Evolutionary conservation across 257 asterid species (phyloP), one percentile per base, ranked within the genome.

Genomic region (Solanum stenotomum): DNA sequence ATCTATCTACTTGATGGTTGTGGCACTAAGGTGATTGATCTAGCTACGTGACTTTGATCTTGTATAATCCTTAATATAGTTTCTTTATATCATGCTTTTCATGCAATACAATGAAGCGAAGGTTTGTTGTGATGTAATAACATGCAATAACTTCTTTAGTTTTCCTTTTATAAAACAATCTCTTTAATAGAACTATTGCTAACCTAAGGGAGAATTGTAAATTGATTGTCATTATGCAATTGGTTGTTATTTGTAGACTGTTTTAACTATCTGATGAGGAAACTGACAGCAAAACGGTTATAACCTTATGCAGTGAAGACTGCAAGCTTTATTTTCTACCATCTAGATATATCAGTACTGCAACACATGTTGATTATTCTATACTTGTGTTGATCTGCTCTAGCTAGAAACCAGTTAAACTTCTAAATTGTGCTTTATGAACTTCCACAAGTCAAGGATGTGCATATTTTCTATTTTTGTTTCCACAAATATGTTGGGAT

Each of bases 401-500:
- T 61, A 23, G 59, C 87, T 35, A 52, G 4, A 27, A 38, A 59
- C 16, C 25, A 84, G 27, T 23, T 40, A 84, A 37, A 65, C 29
- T 59, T 87, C 23, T 20, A 33, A 52, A n/a, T 11, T 76, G 59
- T 78, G 72, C 29, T 35, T 75, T 63, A 46, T 67, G 84, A 61
- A 90, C 29, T 78, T 18, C 65, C 11, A 82, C 65, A 44, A 72
- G 89, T 85, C 23, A 56, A 59, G 78, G 52, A 72, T 71, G 65
- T 83, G 74, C 72, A 61, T 87, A 89, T 89, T 83, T 84, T 84
- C 87, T 87, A 56, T 85, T 77, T 86, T 40, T 15, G 77, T 59
- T 76, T 86, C 75, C 59, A 44, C 40, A 76, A 86, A 20, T 49
- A 87, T 76, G 85, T 83, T 86, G 65, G 46, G 86, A 79, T 81